Evolutionary conservation across 257 asterid species (phyloP).

Genomic region (Prunella vulgaris): DNA sequence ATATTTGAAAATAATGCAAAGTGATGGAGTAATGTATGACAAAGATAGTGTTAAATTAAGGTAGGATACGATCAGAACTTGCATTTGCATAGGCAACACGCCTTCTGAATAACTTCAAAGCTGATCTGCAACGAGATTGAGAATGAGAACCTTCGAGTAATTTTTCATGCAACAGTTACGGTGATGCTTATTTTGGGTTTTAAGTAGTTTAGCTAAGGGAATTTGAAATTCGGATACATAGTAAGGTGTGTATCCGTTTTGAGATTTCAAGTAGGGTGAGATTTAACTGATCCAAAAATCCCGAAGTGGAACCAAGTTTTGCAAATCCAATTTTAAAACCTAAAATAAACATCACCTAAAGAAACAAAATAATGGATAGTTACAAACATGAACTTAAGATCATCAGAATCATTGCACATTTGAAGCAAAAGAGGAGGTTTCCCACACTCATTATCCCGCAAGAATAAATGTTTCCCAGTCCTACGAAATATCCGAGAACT

Average conservation of each 20-base stretch:
- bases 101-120: constrained; percentile 68
- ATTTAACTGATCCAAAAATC: no score
- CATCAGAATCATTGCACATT: constrained; percentile 66
- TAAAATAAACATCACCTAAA: neutral
- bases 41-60: neutral
- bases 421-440: constrained; percentile 80
- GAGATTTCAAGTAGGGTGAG: no score
- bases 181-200: no score
- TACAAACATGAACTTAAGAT: constrained; percentile 77
- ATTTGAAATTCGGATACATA: no score
- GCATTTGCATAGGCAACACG: constrained; percentile 81
- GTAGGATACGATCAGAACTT: constrained; percentile 76
- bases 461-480: constrained; percentile 76
- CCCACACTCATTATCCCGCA: constrained; percentile 52
- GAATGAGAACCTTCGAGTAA: neutral
- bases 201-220: no score
- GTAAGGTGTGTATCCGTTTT: no score
- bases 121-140: constrained; percentile 53
- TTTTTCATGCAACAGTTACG: neutral
- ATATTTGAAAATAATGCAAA: neutral
- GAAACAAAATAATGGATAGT: neutral
- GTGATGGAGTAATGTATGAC: neutral
- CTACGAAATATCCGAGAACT: constrained; percentile 66
- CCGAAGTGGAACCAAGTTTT: no score
- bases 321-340: no score